Base-by-base conservation (phyloP, 768 basidiomycete species). In the Panaeolus papilionaceus region DNA sequence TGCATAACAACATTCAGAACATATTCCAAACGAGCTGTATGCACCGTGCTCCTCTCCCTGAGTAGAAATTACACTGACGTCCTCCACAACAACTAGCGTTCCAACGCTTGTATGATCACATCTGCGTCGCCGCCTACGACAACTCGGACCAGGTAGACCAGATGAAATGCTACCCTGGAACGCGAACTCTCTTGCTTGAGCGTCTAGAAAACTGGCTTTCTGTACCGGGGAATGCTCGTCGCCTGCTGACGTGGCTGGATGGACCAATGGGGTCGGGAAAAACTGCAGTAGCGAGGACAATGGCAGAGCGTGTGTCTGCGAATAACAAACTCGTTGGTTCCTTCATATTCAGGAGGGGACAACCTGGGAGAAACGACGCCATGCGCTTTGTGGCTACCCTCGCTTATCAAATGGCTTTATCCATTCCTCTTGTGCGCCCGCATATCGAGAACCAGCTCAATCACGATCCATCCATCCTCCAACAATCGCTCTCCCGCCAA, bases 311-410 rank as follows among this genome's bases (percentile, higher is more conserved):
- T 0, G 74, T 75, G 38, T 69, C 61, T 62, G 68, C 37, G 38
- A 45, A 33, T 33, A 68, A 65, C n/a, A 16, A 40, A 12, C 66
- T 49, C 4, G 71, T 79, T 26, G 79, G 77, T 0, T 75, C 73
- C 61, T 80, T 79, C 70, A 79, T 80, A 63, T 81, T 81, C 71
- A 77, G 75, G 4, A 72, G 78, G 18, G 66, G 70, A 38, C 74
- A 75, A 42, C 44, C 71, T 9, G 71, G 72, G 39, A 72, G 78
- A 6, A 74, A 72, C 18, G 73, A 72, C 11, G 71, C 68, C 1
- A 68, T 64, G 8, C 71, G 70, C 9, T 69, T 82, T 4, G 62
- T 81, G 4, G 68, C 80, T 0, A 80, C 81, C 0, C 61, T 81
- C 16, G 73, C 74, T 0, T 76, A 73, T 7, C 75, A 79, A 38